Conservation (phyloP, 306 rosid genomes). For the Bauhinia variegata region DNA sequence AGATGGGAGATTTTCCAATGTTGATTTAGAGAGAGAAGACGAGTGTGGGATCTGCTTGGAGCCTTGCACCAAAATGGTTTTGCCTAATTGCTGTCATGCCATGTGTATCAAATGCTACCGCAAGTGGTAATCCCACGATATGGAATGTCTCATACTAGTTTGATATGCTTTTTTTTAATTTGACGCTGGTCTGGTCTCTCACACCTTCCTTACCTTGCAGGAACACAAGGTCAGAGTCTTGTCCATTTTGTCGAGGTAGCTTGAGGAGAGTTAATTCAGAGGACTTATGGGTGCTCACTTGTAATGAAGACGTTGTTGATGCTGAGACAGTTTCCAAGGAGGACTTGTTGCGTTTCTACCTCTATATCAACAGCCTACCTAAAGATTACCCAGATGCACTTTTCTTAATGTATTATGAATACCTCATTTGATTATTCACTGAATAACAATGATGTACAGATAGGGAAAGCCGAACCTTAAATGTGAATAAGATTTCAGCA, state of each 20-base stretch:
- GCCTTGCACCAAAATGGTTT: slow-evolving; percentile 90
- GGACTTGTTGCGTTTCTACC: slow-evolving; percentile 80
- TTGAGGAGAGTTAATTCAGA: slow-evolving; percentile 91
- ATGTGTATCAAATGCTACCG: slow-evolving; percentile 99
- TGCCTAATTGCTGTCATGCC: slow-evolving; percentile 92
- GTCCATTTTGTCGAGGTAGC: slow-evolving; percentile 95
- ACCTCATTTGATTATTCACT: slow-evolving; percentile 56
- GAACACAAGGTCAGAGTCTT: slow-evolving; percentile 81
- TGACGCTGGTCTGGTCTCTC: slow-evolving; percentile 13
- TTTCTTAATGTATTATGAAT: slow-evolving; percentile 85
- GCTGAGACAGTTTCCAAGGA: slow-evolving; percentile 79
- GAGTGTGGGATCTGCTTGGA: slow-evolving; percentile 98
- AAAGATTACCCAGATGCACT: slow-evolving; percentile 92
- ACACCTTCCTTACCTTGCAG: slow-evolving; percentile 45
- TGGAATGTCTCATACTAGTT: not conserved
- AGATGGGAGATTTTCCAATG: slow-evolving; percentile 48
- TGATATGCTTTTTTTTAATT: not conserved
- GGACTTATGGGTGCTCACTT: slow-evolving; percentile 94
- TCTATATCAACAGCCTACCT: slow-evolving; percentile 83
- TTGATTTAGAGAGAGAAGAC: slow-evolving; percentile 85
- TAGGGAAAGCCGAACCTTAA: slow-evolving; percentile 53
- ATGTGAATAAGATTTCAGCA: slow-evolving; percentile 65
- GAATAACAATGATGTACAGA: slow-evolving; percentile 62
- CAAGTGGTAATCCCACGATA: slow-evolving; percentile 64
- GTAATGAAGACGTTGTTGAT: slow-evolving; percentile 87